These are phyloP conservation scores for Dalbergia cultrata DNA, from an alignment of 306 rosid genomes.

Conservation along the genomic window DNA sequence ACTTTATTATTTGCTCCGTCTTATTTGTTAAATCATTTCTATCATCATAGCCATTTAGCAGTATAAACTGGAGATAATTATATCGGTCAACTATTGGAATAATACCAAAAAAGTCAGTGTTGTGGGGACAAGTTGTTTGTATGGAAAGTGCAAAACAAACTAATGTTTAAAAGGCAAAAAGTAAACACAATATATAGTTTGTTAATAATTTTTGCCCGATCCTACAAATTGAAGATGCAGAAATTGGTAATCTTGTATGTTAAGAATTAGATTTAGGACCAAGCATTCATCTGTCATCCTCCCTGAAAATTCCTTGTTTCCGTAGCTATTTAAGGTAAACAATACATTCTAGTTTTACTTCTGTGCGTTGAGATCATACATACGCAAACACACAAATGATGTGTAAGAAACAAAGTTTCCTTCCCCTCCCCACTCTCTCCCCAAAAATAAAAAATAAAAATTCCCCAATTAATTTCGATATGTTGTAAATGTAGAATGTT, in stretches of 20 bases:
- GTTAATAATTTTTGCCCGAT: background rate
- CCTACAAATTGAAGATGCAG: background rate
- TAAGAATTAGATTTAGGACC: background rate
- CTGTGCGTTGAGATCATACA: background rate
- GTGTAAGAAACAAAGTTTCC: too few species aligned
- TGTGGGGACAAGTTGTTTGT: too few species aligned
- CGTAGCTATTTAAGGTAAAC: background rate
- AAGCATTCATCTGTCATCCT: background rate
- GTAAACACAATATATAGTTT: conserved; percentile 9
- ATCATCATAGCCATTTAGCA: background rate
- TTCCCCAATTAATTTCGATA: background rate
- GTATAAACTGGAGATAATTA: conserved; percentile 1
- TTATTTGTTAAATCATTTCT: conserved; percentile 29
- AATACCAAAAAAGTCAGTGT: background rate
- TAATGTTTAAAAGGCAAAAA: background rate
- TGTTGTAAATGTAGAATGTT: too few species aligned
- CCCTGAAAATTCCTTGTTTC: background rate
- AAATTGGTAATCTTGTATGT: background rate
- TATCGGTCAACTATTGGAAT: background rate
- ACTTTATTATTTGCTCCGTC: conserved; percentile 30
- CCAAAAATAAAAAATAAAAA: too few species aligned
- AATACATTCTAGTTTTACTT: background rate
- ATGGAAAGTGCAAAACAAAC: too few species aligned
- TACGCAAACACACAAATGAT: background rate
- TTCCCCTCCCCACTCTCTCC: too few species aligned